Conservation (phyloP, 2,329 filamentous ascomycete species). For the Zelopaecilomyces penicillatus region DNA sequence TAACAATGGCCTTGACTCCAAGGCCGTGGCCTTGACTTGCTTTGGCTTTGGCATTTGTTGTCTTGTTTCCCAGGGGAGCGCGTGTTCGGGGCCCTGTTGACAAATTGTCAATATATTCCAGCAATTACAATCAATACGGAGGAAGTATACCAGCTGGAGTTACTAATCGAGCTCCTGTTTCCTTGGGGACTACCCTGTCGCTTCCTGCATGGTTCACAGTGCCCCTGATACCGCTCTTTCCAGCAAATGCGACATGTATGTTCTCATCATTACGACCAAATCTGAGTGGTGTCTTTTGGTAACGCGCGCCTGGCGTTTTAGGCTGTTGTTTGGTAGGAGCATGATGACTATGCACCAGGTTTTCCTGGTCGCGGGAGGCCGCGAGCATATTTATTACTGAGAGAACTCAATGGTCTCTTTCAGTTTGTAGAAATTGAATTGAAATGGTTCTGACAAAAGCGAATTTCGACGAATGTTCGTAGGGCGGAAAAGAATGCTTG, state of each 20-base stretch:
- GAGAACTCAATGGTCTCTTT: not conserved
- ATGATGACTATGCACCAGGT: conserved; percentile 69
- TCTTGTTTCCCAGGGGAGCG: conserved; percentile 86
- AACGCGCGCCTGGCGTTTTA: conserved; percentile 71
- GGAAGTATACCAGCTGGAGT: conserved; percentile 68
- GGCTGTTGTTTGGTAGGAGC: conserved; percentile 66
- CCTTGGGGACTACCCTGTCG: conserved; percentile 41
- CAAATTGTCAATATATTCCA: conserved; percentile 6
- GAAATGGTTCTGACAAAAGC: no score
- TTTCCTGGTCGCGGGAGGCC: conserved; percentile 77
- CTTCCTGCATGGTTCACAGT: conserved; percentile 47
- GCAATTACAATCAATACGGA: not conserved
- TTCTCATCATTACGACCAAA: conserved; percentile 80
- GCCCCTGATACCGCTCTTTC: conserved; percentile 38
- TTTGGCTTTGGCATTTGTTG: conserved; percentile 82
- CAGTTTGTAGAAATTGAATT: not conserved
- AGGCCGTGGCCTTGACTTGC: conserved; percentile 59
- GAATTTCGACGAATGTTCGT: no score
- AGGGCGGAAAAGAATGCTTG: no score
- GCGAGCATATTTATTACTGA: conserved; percentile 54
- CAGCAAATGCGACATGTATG: conserved; percentile 34
- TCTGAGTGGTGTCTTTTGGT: conserved; percentile 75
- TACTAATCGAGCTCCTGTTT: conserved; percentile 47
- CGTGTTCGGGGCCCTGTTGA: conserved; percentile 45
- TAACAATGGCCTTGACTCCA: conserved; percentile 50